Percentiles rank a stretch among this genome's conserved stretches.
These are phyloP conservation scores for Kalmanozyma brasiliensis DNA, from an alignment of 1,284 basidiomycete genomes.

Conservation along the genomic window DNA sequence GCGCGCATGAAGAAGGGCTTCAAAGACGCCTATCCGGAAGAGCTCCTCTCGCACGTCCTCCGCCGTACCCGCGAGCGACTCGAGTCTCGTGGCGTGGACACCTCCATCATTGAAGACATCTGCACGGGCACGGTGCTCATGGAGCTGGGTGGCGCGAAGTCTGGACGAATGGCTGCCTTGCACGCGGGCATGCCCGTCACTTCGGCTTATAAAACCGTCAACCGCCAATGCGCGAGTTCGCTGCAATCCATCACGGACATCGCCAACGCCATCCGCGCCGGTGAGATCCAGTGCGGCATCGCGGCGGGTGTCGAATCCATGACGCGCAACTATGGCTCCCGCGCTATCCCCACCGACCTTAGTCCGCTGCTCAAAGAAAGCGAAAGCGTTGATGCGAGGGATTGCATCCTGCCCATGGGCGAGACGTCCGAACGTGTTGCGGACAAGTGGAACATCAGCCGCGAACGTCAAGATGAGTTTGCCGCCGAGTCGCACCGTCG, in stretches of 20 bases:
- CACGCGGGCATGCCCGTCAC: constrained; percentile 64
- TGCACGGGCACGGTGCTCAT: constrained; percentile 68
- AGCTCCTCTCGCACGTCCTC: constrained; percentile 67
- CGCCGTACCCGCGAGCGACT: constrained; percentile 61
- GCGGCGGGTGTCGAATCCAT: constrained; percentile 65
- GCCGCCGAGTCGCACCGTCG: constrained; percentile 57
- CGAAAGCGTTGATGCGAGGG: constrained; percentile 57
- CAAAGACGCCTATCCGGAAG: constrained; percentile 67
- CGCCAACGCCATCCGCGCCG: constrained; percentile 65
- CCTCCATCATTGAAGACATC: constrained; percentile 66
- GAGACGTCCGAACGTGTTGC: constrained; percentile 63
- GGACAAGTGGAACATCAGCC: constrained; percentile 54
- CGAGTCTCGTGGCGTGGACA: constrained; percentile 65
- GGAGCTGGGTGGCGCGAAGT: constrained; percentile 69
- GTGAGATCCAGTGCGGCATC: constrained; percentile 61
- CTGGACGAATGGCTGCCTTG: constrained; percentile 67
- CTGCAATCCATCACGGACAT: constrained; percentile 68
- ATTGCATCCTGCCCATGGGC: constrained; percentile 68
- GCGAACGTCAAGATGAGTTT: constrained; percentile 60
- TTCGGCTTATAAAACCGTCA: constrained; percentile 61
- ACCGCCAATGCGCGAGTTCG: constrained; percentile 68
- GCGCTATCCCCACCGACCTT: constrained; percentile 65
- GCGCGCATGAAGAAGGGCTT: constrained; percentile 66
- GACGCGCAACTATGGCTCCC: constrained; percentile 65
- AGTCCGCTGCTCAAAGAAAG: constrained; percentile 63